These are phyloP conservation scores for Ophiobolus disseminans DNA, from an alignment of 2,329 filamentous ascomycete species.

Conservation along the genomic window DNA sequence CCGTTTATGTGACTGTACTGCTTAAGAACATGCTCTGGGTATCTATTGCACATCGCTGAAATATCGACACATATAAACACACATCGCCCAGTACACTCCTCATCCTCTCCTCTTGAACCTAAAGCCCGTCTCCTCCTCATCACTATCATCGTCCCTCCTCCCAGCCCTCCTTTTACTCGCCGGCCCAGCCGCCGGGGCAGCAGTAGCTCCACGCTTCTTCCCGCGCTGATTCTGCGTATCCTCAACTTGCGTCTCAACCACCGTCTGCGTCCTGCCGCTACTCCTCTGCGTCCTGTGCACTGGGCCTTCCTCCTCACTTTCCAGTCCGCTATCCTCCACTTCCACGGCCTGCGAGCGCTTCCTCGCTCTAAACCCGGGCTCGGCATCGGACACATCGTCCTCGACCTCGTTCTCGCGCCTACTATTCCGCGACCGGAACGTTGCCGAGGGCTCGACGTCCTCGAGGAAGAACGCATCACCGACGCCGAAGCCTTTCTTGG, in stretches of 20 bases:
- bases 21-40: background rate
- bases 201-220: slow-evolving; percentile 39
- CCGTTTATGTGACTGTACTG: background rate
- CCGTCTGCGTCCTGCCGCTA: slow-evolving; percentile 32
- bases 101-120: slow-evolving; percentile 55
- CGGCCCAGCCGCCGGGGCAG: slow-evolving; percentile 33
- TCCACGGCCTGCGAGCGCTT: slow-evolving; percentile 33
- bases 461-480: slow-evolving; percentile 80
- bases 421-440: slow-evolving; percentile 22
- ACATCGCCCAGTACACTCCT: background rate
- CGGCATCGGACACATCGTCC: slow-evolving; percentile 34
- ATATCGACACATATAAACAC: background rate
- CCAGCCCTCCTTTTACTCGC: slow-evolving; percentile 35
- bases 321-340: slow-evolving; percentile 41
- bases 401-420: slow-evolving; percentile 13
- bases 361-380: slow-evolving; percentile 37
- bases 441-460: slow-evolving; percentile 25
- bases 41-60: background rate
- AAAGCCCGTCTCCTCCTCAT: slow-evolving; percentile 64
- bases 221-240: slow-evolving; percentile 30
- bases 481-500: slow-evolving; percentile 73
- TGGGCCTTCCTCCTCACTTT: slow-evolving; percentile 31
- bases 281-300: slow-evolving; percentile 28
- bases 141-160: slow-evolving; percentile 57
- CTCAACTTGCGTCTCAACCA: slow-evolving; percentile 42